Evolutionary conservation across 1,284 basidiomycete species (phyloP), one percentile per base, ranked within the genome.

Genomic region (Microbotryomycetes sp.): DNA sequence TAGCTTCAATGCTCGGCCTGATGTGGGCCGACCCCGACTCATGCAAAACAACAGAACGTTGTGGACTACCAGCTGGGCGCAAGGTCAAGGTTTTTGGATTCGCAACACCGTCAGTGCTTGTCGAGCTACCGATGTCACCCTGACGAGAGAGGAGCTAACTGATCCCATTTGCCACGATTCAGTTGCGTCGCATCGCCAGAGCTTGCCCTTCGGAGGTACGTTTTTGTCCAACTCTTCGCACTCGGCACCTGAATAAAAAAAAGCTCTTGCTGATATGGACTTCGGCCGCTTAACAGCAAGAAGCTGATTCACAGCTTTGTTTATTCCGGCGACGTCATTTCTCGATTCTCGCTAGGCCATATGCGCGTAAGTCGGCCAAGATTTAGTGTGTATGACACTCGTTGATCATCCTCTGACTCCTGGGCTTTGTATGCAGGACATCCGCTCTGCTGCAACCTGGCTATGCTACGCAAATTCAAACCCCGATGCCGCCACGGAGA

Each of bases 1-100:
- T 92, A 0, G 87, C 86, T 12, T 81, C 84, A 1, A 77, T 90
- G 14, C 77, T 90, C n/a, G 87, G 84, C 42, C 76, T 91, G 74
- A 86, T 88, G 81, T 91, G 89, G 89, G 87, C 87, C 2, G 86
- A 89, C 72, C 86, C 86, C 19, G 80, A 77, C 64, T 88, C 84
- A 1, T 87, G 87, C 63, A 77, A 85, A 49, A 89, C 87, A 0
- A 84, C 49, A n/a, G 48, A 52, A 31, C 47, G 49, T 31, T 64
- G 66, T 14, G 74, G 87, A 5, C 79, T 91, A 7, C 87, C 89
- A 5, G 76, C 79, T 3, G 83, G 82, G 32, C 80, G 87, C 4
- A 78, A 81, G 6, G 83, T 89, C 7, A 84, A 84, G 45, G 87
- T 86, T 1, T 91, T 86, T 72, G 87, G 85, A 72, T 87, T 89